Percentiles rank a stretch among this genome's conserved stretches.
These are phyloP conservation scores for Rheum nobile DNA, from an alignment of 148 eudicot genomes.

Conservation along the genomic window DNA sequence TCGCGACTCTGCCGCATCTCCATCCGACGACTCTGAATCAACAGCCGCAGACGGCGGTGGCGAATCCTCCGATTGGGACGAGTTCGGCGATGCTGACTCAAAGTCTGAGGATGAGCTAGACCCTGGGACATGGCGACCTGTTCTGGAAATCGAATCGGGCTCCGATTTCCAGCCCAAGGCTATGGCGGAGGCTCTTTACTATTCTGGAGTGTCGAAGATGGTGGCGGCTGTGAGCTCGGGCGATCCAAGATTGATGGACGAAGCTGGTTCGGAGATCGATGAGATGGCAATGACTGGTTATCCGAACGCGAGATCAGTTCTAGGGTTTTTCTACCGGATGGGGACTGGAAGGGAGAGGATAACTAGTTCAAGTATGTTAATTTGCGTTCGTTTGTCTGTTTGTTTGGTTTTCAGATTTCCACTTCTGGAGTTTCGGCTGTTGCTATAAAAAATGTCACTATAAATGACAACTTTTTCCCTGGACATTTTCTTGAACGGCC, in stretches of 20 bases:
- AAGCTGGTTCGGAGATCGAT: conserved; percentile 52
- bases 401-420: too few species aligned
- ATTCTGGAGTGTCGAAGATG: conserved; percentile 43
- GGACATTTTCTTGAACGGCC: too few species aligned
- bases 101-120: conserved; percentile 53
- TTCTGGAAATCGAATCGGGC: conserved; percentile 35
- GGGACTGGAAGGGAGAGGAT: conserved; percentile 58
- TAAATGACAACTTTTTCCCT: too few species aligned
- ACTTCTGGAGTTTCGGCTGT: too few species aligned
- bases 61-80: conserved; percentile 52
- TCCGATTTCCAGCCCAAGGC: neutral
- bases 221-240: conserved; percentile 42
- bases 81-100: conserved; percentile 44
- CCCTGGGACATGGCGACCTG: conserved; percentile 71
- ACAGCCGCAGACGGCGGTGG: conserved; percentile 17
- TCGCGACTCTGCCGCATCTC: conserved; percentile 20
- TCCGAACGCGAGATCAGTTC: conserved; percentile 54
- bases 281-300: conserved; percentile 48
- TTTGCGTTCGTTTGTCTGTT: too few species aligned
- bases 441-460: too few species aligned
- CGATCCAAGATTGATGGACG: conserved; percentile 47
- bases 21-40: conserved; percentile 15
- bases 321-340: conserved; percentile 69
- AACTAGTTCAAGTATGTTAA: too few species aligned
- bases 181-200: conserved; percentile 21